Percentiles rank a stretch among this genome's conserved stretches.
Conservation (phyloP, 2,329 filamentous ascomycete species). For the Teratosphaeria nubilosa region DNA sequence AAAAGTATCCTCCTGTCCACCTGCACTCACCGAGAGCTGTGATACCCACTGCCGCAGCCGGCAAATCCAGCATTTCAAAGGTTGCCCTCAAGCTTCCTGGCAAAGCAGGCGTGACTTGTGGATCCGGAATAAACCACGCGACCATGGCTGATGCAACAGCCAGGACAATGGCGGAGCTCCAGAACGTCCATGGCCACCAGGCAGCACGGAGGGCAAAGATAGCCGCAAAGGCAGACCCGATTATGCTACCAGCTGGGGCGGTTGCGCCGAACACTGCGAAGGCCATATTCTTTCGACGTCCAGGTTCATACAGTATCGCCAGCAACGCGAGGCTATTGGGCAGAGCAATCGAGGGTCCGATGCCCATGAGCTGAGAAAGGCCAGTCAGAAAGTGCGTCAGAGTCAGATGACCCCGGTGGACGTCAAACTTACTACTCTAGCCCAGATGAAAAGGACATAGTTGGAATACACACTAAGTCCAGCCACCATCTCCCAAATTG, state of each 20-base stretch:
- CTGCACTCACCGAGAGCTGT: constrained; percentile 30
- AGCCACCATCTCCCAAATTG: constrained; percentile 38
- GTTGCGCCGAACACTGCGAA: constrained; percentile 44
- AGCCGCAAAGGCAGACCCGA: constrained; percentile 32
- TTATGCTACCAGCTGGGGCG: constrained; percentile 36
- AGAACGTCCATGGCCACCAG: constrained; percentile 44
- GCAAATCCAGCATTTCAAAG: constrained; percentile 29
- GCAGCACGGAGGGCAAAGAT: constrained; percentile 30
- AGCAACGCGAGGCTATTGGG: constrained; percentile 57
- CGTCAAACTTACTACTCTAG: constrained; percentile 14
- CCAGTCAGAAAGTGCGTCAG: constrained; percentile 1
- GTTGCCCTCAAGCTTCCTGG: neutral
- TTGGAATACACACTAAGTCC: constrained; percentile 32
- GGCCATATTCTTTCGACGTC: constrained; percentile 49
- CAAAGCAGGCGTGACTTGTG: constrained; percentile 12
- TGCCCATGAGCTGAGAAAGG: constrained; percentile 28
- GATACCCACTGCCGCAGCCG: constrained; percentile 42
- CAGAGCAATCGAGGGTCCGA: constrained; percentile 52
- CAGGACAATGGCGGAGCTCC: constrained; percentile 32
- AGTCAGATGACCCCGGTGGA: neutral
- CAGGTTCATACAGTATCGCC: constrained; percentile 47
- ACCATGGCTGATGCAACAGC: constrained; percentile 28
- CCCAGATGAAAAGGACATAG: constrained; percentile 28
- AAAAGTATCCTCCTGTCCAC: too few relatives aligned
- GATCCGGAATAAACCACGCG: constrained; percentile 32